These are phyloP conservation scores for Lepiota subincarnata DNA, from an alignment of 768 basidiomycete species.

Conservation along the genomic window DNA sequence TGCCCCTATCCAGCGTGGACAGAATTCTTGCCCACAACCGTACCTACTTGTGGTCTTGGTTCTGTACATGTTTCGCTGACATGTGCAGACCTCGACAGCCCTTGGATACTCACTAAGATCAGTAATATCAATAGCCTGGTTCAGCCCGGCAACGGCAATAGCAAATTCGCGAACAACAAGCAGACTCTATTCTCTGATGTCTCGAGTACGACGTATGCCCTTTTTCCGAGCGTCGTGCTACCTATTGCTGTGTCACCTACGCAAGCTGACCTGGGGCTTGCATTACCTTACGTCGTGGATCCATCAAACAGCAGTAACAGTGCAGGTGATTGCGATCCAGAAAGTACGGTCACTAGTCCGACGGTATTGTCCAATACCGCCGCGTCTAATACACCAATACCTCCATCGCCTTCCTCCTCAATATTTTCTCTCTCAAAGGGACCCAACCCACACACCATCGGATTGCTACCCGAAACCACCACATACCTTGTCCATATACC, in stretches of 20 bases:
- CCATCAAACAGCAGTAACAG: conserved; percentile 1
- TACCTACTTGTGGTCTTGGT: conserved; percentile 36
- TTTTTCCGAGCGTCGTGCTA: conserved; percentile 4
- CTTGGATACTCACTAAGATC: conserved; percentile 53
- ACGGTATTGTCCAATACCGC: conserved; percentile 35
- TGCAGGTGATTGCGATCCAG: not conserved
- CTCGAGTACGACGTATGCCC: conserved; percentile 12
- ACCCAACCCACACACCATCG: conserved; percentile 28
- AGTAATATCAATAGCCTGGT: conserved; percentile 13
- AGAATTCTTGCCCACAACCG: conserved; percentile 39
- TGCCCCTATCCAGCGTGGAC: conserved; percentile 55
- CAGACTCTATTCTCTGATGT: conserved; percentile 21
- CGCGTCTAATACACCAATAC: conserved; percentile 15
- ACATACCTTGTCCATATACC: conserved; percentile 59
- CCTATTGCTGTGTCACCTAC: conserved; percentile 6
- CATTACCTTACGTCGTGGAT: conserved; percentile 3
- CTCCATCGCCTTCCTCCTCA: conserved; percentile 2
- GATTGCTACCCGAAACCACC: conserved; percentile 52
- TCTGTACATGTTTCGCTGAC: conserved; percentile 58
- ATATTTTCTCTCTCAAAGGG: not conserved
- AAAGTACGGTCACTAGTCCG: conserved; percentile 30
- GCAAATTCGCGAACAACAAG: conserved; percentile 18
- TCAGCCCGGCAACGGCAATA: conserved; percentile 19
- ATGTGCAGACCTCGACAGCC: conserved; percentile 53
- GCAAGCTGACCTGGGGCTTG: conserved; percentile 1